These are phyloP conservation scores for Saccharomycopsis sp. DNA, from an alignment of 805 yeast species.

Conservation along the genomic window DNA sequence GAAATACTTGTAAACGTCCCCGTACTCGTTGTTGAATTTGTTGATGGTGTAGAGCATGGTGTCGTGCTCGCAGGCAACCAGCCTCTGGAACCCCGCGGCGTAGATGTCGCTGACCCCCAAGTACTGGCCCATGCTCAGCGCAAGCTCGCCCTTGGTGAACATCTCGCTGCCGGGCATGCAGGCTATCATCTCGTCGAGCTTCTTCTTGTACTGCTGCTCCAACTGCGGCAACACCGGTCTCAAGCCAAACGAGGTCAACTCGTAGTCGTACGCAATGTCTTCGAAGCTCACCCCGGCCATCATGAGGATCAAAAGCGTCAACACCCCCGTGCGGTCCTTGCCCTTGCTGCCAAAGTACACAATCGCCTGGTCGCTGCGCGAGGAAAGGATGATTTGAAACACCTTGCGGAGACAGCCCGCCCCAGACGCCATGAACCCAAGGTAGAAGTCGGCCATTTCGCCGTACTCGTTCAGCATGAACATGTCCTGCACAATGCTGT, in stretches of 20 bases:
- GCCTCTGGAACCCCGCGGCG: slow-evolving; percentile 45
- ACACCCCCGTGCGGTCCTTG: slow-evolving; percentile 75
- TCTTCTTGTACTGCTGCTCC: slow-evolving; percentile 29
- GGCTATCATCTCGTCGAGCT: too few species aligned
- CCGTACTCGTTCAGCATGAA: too few species aligned
- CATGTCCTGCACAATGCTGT: too few species aligned
- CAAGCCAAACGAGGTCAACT: slow-evolving; percentile 60
- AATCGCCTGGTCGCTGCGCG: slow-evolving; percentile 37
- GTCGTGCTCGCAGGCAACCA: slow-evolving; percentile 57
- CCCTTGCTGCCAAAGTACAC: slow-evolving; percentile 79
- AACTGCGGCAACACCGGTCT: slow-evolving; percentile 38
- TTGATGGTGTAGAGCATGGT: slow-evolving; percentile 59
- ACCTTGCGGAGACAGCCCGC: slow-evolving; percentile 38
- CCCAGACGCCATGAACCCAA: slow-evolving; percentile 46
- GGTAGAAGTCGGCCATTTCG: slow-evolving; percentile 58
- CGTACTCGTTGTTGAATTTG: slow-evolving; percentile 42
- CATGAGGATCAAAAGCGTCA: slow-evolving; percentile 57
- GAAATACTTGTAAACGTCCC: slow-evolving; percentile 45
- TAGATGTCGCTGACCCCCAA: slow-evolving; percentile 7
- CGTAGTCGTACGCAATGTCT: slow-evolving; percentile 67
- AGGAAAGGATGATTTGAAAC: slow-evolving; percentile 44
- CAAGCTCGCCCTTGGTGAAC: too few species aligned
- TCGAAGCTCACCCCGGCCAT: slow-evolving; percentile 58
- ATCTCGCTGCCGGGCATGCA: too few species aligned
- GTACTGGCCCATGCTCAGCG: slow-evolving; percentile 4